Evolutionary conservation across 2,329 filamentous ascomycete genomes (phyloP), one percentile per base, ranked within the genome.

Genomic region (Xylariaceae sp.): DNA sequence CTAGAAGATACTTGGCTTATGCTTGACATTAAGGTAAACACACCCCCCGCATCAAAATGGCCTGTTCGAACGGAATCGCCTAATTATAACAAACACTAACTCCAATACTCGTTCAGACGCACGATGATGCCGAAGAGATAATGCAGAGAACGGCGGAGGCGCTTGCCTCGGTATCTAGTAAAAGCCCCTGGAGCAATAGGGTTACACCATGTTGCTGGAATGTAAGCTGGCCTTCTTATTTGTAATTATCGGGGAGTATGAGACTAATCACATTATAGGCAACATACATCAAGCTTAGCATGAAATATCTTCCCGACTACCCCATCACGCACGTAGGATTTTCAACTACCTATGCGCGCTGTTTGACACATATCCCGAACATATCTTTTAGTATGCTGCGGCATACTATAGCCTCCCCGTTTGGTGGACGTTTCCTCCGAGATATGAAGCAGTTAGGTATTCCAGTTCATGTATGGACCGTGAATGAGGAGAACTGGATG

Each of bases 131-230:
- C 0, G 81, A 87, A 14, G 80, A 86, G 37, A 80, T 97, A n/a
- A 86, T 97, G 72, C 75, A 81, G 31, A 78, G 86, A 43, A 87
- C 94, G 28, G 85, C 85, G 8, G 75, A 83, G 50, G 86, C 88
- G 0, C 77, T 96, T 14, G 75, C 75, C 47, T 74, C 82, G 26
- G 79, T 87, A 26, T 69, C 69, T 62, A 78, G 62, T 56, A 74
- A 74, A 17, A 75, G 75, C 31, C 83, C 85, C 4, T 97, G 94
- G 93, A 78, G 82, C 23, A 75, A 87, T 55, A 84, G 93, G 24
- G 81, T 97, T 47, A 78, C 96, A 0, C 78, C 96, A 1, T 94
- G 93, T 40, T 89, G 87, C 70, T 97, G 94, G 94, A 87, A 87
- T 47, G 87, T 89, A 75, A 69, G 75, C 33, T 19, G 12, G 19